These are phyloP conservation scores for Penicillium sumatraense DNA, from an alignment of 2,329 filamentous ascomycete species.

Conservation along the genomic window DNA sequence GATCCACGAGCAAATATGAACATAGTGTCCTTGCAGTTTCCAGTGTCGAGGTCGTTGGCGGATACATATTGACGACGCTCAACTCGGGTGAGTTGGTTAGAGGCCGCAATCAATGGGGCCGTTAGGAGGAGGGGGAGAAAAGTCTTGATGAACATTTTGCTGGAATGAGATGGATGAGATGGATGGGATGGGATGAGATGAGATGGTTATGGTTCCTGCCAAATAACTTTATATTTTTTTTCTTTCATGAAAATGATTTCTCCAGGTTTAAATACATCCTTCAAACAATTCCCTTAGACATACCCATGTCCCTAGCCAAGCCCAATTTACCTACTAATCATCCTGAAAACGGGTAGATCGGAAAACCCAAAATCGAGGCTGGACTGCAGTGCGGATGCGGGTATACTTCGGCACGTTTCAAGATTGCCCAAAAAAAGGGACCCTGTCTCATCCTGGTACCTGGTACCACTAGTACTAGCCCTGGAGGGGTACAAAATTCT, in stretches of 20 bases:
- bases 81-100: background rate
- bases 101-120: slow-evolving; percentile 1
- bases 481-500: background rate
- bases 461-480: background rate
- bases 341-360: background rate
- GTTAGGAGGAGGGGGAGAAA: background rate
- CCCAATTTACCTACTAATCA: too few species aligned
- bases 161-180: too few species aligned
- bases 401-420: background rate
- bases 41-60: slow-evolving; percentile 42
- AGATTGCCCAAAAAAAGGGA: background rate
- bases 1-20: slow-evolving; percentile 50
- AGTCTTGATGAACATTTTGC: background rate
- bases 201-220: too few species aligned
- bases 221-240: too few species aligned
- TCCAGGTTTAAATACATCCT: background rate
- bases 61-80: slow-evolving; percentile 9
- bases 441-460: background rate
- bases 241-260: too few species aligned
- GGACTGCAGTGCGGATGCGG: too few species aligned
- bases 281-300: too few species aligned
- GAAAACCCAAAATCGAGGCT: background rate
- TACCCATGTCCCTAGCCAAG: too few species aligned
- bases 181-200: too few species aligned
- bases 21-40: slow-evolving; percentile 42